A percentile compares a stretch with the other conserved stretches of the same genome.
These are phyloP conservation scores for Aspergillus amoenus DNA, from an alignment of 2,329 filamentous ascomycete genomes.

Conservation along the genomic window DNA sequence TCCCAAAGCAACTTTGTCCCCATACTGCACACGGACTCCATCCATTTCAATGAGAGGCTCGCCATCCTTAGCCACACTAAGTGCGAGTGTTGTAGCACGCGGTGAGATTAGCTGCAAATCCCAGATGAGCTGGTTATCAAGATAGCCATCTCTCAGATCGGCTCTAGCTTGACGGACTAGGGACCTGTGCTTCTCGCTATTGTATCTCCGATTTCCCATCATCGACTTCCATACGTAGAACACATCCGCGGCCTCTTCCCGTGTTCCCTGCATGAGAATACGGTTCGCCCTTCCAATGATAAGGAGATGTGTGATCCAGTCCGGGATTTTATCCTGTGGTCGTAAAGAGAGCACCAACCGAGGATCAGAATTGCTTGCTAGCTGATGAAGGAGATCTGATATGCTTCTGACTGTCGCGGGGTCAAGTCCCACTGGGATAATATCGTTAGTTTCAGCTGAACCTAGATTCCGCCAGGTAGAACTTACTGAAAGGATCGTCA, in stretches of 20 bases:
- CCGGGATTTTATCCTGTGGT: slow-evolving; percentile 82
- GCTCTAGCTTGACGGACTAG: slow-evolving; percentile 15
- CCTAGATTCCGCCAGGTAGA: background rate
- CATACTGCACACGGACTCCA: slow-evolving; percentile 79
- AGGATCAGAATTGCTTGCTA: slow-evolving; percentile 67
- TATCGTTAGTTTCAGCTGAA: slow-evolving; percentile 14
- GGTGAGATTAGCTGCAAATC: slow-evolving; percentile 23
- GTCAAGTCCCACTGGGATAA: slow-evolving; percentile 73
- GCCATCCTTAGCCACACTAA: slow-evolving; percentile 42
- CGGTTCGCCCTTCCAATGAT: slow-evolving; percentile 68
- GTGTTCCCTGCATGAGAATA: slow-evolving; percentile 65
- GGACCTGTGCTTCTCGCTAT: slow-evolving; percentile 1
- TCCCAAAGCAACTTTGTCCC: slow-evolving; percentile 73
- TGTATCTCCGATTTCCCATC: background rate
- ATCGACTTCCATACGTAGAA: slow-evolving; percentile 32
- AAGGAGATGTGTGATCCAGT: slow-evolving; percentile 85
- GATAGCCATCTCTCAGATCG: slow-evolving; percentile 20
- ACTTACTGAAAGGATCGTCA: slow-evolving; percentile 82
- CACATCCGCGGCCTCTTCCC: slow-evolving; percentile 56
- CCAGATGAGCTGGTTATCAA: slow-evolving; percentile 26
- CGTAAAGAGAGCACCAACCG: slow-evolving; percentile 74
- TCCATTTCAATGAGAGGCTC: slow-evolving; percentile 83
- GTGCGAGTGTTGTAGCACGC: slow-evolving; percentile 15
- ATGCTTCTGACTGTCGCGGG: slow-evolving; percentile 73
- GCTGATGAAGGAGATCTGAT: slow-evolving; percentile 65